Base-by-base conservation (phyloP, 805 yeast genomes). In the Scheffersomyces ergatensis region DNA sequence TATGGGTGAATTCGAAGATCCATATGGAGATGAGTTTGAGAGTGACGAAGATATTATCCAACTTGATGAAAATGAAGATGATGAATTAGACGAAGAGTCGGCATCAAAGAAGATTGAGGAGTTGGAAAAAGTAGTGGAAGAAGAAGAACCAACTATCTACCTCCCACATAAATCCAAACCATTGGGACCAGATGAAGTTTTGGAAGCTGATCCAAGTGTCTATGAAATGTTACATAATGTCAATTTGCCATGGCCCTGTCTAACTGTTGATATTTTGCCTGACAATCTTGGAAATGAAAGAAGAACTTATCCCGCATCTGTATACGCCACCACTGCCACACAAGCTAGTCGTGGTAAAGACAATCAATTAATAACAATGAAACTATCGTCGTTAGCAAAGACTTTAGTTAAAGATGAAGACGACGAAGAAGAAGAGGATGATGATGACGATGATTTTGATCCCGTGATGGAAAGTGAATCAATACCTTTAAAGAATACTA, bases 201-300 rank as follows among this genome's bases (percentile, higher is more conserved):
- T 93, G 58, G 97, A 92, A 67, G 96, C 98, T 1, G 99, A 93
- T 66, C 96, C 96, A 34, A 72, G 89, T 6, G 97, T 92, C 2
- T 93, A 93, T 61, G 96, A 92, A 56, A 93, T 93, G 98, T 70
- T 93, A 43, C 99, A 93, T 63, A 87, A 86, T 54, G 88, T 92
- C 44, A 87, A 87, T 62, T 70, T 92, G 63, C 95, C 96, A 54
- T 93, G 98, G 98, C 98, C 99, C 11, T 89, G 97, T 67, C 68
- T 93, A 58, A 89, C 97, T 3, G 72, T 93, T 45, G 98, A 92
- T 57, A 69, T 93, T 16, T 67, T 93, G 39, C 96, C 96, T 5
- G 99, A 93, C 60, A 70, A 72, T 38, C 71, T 87, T 44, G 99
- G 99, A 9, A 71, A 77, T 37, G 97, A 89, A 63, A 83, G 99